A percentile compares a stretch with the other conserved stretches of the same genome.
Evolutionary conservation across 2,329 filamentous ascomycete genomes (phyloP).

Genomic region (Elsinoe ampelina): DNA sequence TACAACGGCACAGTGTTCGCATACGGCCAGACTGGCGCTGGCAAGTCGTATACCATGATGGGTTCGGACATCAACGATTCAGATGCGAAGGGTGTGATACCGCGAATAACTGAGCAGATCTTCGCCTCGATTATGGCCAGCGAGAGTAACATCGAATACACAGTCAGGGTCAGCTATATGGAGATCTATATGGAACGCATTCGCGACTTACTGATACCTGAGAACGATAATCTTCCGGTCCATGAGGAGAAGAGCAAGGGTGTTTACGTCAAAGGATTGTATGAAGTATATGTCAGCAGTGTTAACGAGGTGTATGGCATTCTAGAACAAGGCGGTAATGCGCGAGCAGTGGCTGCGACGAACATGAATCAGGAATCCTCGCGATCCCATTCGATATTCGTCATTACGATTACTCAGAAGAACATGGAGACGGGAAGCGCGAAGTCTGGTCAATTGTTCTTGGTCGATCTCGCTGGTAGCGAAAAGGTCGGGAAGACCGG

Average conservation of each 20-base stretch:
- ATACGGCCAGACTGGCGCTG: conserved; percentile 94
- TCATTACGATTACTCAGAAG: conserved; percentile 94
- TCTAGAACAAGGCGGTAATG: conserved; percentile 82
- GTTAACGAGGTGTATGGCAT: conserved; percentile 95
- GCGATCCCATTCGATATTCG: conserved; percentile 95
- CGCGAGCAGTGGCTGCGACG: conserved; percentile 85
- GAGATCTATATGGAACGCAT: conserved; percentile 99
- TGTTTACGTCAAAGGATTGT: conserved; percentile 89
- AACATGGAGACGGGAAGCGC: conserved; percentile 93
- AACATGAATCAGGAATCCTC: conserved; percentile 99
- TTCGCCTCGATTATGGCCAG: conserved; percentile 91
- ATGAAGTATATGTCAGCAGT: conserved; percentile 92
- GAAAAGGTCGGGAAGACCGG: conserved; percentile 99
- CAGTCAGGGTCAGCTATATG: conserved; percentile 98
- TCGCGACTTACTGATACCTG: conserved; percentile 80
- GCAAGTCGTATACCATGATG: conserved; percentile 99
- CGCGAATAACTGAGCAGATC: conserved; percentile 94
- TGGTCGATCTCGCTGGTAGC: conserved; percentile 95
- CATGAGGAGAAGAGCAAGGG: conserved; percentile 95
- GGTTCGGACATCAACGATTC: conserved; percentile 88
- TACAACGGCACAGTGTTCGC: conserved; percentile 99
- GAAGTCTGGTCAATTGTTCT: conserved; percentile 91
- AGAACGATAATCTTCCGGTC: conserved; percentile 94
- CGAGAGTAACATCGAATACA: conserved; percentile 91
- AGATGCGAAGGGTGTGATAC: conserved; percentile 83